Percentiles rank a stretch among this genome's conserved stretches.
Evolutionary conservation across 495 filamentous ascomycete species (phyloP).

Genomic region (Neurospora sp.): DNA sequence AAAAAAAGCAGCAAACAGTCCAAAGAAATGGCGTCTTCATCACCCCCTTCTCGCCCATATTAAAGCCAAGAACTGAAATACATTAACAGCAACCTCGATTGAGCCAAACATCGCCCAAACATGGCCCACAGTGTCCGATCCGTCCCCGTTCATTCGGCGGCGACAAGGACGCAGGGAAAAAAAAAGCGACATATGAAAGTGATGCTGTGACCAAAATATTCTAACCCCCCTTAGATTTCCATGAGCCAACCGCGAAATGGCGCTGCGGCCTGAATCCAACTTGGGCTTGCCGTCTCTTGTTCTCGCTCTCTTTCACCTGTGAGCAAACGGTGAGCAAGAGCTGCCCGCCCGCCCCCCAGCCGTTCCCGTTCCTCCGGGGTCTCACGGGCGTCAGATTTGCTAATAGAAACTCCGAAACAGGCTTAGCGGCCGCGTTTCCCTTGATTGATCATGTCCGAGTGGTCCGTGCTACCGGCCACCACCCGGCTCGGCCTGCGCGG

Average conservation of each 20-base stretch:
- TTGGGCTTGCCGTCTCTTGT: neutral
- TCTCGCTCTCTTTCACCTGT: neutral
- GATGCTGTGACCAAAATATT: neutral
- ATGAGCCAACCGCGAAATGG: neutral
- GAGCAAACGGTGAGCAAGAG: neutral
- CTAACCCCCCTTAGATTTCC: neutral
- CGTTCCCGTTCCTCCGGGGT: neutral
- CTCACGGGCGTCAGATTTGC: conserved; percentile 19
- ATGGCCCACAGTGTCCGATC: neutral
- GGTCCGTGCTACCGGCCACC: neutral
- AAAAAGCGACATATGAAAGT: neutral
- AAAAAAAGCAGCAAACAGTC: neutral
- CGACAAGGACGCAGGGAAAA: too few species aligned
- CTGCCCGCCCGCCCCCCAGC: too few species aligned
- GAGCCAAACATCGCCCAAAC: neutral
- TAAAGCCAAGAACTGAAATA: neutral
- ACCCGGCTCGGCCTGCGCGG: neutral
- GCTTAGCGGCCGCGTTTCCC: conserved; percentile 5
- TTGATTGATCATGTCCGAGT: neutral
- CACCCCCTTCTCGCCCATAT: neutral
- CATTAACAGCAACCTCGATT: neutral
- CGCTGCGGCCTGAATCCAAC: neutral
- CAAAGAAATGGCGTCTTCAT: neutral
- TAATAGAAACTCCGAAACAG: conserved; percentile 19
- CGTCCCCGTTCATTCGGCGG: too few species aligned